These are phyloP conservation scores for Cladosporium halotolerans DNA, from an alignment of 2,329 filamentous ascomycete species.

Conservation along the genomic window DNA sequence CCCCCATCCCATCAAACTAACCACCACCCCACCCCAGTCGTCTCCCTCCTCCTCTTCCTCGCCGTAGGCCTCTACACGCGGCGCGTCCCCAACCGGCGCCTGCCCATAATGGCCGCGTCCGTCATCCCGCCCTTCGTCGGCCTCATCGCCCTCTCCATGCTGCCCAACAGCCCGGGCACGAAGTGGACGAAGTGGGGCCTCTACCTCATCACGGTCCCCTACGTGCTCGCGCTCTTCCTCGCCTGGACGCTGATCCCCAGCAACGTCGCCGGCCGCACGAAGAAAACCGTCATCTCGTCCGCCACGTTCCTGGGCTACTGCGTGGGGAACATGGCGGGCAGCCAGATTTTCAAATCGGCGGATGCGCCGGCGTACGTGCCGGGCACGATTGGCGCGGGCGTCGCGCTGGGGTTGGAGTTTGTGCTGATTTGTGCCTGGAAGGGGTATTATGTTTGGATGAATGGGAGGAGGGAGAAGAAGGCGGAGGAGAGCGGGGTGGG, in stretches of 20 bases:
- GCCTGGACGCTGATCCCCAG: slow-evolving; percentile 36
- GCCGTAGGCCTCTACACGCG: slow-evolving; percentile 29
- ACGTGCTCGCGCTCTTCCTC: slow-evolving; percentile 29
- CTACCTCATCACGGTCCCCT: slow-evolving; percentile 31
- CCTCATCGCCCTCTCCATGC: slow-evolving; percentile 30
- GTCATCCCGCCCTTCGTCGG: slow-evolving; percentile 31
- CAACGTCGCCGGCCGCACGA: slow-evolving; percentile 43
- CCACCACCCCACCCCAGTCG: slow-evolving; percentile 13
- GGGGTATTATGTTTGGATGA: slow-evolving; percentile 36
- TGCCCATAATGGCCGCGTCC: slow-evolving; percentile 31
- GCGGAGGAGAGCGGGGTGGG: slow-evolving; percentile 21
- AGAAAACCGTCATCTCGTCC: slow-evolving; percentile 41
- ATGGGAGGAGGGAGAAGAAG: slow-evolving; percentile 25
- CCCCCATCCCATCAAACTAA: not conserved
- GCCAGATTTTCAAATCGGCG: slow-evolving; percentile 40
- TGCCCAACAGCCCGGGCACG: slow-evolving; percentile 27
- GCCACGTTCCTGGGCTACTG: slow-evolving; percentile 44
- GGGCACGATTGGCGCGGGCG: slow-evolving; percentile 36
- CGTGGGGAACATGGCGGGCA: slow-evolving; percentile 44
- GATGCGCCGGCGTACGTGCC: slow-evolving; percentile 43
- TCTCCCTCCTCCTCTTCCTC: slow-evolving; percentile 29
- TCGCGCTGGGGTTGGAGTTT: slow-evolving; percentile 29
- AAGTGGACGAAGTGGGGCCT: slow-evolving; percentile 35
- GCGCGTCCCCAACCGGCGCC: slow-evolving; percentile 23
- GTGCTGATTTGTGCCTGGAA: slow-evolving; percentile 37